phyloP scores from a whole-genome alignment of 805 yeast genomes.

The Pichia cabralensis region DNA sequence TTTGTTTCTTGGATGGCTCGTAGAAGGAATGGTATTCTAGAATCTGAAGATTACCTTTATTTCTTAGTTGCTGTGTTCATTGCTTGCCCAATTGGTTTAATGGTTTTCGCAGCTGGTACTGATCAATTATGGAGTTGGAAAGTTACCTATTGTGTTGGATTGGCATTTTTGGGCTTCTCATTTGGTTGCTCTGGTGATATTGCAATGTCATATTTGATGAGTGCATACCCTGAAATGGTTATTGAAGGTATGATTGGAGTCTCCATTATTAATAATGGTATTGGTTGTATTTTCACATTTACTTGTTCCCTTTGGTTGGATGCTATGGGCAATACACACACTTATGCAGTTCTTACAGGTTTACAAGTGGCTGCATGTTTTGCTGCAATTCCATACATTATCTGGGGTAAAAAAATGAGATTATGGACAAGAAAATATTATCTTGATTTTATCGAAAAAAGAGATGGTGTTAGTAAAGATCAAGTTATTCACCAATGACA shows the following conservation, averaged over 20 bases:
- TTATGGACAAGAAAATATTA: constrained; percentile 49
- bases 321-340: constrained; percentile 45
- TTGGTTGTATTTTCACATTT: constrained; percentile 59
- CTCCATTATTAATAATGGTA: constrained; percentile 49
- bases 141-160: constrained; percentile 42
- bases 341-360: constrained; percentile 52
- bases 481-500: constrained; percentile 1
- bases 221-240: constrained; percentile 58
- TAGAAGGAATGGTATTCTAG: constrained; percentile 49
- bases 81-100: constrained; percentile 51
- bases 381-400: constrained; percentile 37
- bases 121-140: constrained; percentile 44
- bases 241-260: constrained; percentile 68
- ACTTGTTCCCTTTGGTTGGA: constrained; percentile 53
- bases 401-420: constrained; percentile 46
- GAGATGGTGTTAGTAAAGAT: constrained; percentile 29
- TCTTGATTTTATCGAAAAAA: constrained; percentile 39
- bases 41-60: constrained; percentile 57
- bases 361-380: constrained; percentile 46
- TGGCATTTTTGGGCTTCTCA: constrained; percentile 58
- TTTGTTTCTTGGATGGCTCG: constrained; percentile 54
- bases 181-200: constrained; percentile 67
- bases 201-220: constrained; percentile 59
- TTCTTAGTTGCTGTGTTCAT: constrained; percentile 46
- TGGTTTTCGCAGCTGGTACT: constrained; percentile 60